Base-by-base conservation (phyloP, 352 stramenopile genomes). In the Pythium biforme region DNA sequence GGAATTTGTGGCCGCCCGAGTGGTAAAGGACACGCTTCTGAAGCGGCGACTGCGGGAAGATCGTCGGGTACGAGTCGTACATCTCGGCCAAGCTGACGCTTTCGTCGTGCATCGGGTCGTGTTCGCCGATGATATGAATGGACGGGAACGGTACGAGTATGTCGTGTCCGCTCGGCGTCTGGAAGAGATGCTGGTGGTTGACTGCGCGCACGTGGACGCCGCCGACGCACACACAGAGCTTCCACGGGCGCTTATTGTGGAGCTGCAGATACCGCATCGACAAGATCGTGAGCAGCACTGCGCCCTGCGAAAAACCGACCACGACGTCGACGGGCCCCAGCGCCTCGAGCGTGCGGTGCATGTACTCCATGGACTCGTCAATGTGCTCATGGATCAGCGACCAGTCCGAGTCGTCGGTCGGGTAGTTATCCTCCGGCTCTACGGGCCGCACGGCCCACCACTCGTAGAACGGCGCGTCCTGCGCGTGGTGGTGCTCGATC, bases 291-390 rank as follows among this genome's bases (percentile, higher is more conserved):
- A 89, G 55, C 65, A 90, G 78, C 23, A 83, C 75, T 3, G 79
- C 76, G 39, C 87, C 87, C 54, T 95, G 87, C 4, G 81, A 93
- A 49, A 95, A 95, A 15, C 83, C 83, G 9, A 92, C 43, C 19
- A 88, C 79, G 52, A 91, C 65, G 53, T 95, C 86, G 34, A 90
- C 88, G 9, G 86, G 81, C 14, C 84, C 86, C 19, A 92, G 58
- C 33, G 77, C 51, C 3, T 69, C 53, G 1, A 94, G 59, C 61
- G 90, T 76, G 25, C 83, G 60, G 45, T 86, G 67, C 59, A 95
- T 75, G 48, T 73, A 81, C 54, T 84, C 75, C 20, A 90, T 70
- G 15, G 76, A 73, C 48, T 69, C 56, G 45, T 59, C 61, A 14
- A 59, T n/a, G 37, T 66, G 48, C 4, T 62, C 56, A 20, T 68